These are phyloP conservation scores for Penicillium sp. DNA, from an alignment of 2,329 filamentous ascomycete species.

Conservation along the genomic window DNA sequence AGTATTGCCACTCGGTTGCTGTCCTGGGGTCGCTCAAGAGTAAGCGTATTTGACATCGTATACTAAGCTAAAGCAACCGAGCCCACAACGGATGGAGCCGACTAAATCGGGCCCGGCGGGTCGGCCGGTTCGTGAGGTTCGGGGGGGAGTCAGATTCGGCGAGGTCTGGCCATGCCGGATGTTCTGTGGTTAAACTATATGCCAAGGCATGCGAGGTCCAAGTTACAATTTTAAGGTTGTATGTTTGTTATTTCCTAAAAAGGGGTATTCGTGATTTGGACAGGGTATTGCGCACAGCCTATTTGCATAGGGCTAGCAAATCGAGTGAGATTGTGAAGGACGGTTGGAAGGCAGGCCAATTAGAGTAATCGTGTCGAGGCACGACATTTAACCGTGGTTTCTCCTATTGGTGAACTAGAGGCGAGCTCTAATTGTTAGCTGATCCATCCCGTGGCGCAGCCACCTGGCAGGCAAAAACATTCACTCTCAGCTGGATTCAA, in stretches of 20 bases:
- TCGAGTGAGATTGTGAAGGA: not conserved
- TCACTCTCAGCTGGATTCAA: not conserved
- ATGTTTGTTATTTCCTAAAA: no score
- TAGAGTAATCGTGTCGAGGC: not conserved
- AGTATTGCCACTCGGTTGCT: no score
- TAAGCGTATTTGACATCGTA: no score
- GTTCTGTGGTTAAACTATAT: not conserved
- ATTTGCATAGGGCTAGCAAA: not conserved
- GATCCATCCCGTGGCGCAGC: constrained; percentile 2
- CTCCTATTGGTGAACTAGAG: constrained; percentile 12
- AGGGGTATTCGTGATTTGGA: no score
- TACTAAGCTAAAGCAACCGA: not conserved
- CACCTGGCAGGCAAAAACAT: constrained; percentile 14
- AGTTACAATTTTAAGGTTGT: not conserved
- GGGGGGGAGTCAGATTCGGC: not conserved
- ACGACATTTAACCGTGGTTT: constrained; percentile 1
- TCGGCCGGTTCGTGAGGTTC: not conserved
- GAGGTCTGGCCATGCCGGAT: not conserved
- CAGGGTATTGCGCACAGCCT: no score
- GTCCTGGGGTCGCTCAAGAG: no score
- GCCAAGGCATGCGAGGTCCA: not conserved
- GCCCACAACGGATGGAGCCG: not conserved
- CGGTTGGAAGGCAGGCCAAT: not conserved
- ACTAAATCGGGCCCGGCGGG: not conserved
- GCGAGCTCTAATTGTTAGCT: constrained; percentile 6